phyloP scores from a whole-genome alignment of 495 filamentous ascomycete genomes.

The Talaromyces nanjingensis region DNA sequence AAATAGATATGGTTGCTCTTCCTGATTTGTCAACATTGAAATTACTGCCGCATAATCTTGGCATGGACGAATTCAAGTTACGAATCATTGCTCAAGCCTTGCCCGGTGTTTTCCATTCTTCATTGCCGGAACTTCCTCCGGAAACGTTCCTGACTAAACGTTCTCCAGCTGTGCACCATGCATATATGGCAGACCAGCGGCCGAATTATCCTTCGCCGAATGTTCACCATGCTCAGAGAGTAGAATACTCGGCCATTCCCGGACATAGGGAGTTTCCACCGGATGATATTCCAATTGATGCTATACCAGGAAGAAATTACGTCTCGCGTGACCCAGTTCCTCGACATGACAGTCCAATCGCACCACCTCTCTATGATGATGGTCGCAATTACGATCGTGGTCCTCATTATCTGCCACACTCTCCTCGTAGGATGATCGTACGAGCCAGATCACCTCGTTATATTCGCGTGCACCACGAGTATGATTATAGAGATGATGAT shows the following conservation, averaged over 20 bases:
- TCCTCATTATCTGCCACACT: not conserved
- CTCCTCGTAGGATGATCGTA: not conserved
- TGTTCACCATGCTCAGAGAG: conserved; percentile 34
- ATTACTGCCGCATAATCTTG: conserved; percentile 35
- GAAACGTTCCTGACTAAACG: not conserved
- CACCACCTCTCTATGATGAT: not conserved
- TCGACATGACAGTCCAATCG: conserved; percentile 1
- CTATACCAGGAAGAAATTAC: not conserved
- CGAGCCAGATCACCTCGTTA: conserved; percentile 1
- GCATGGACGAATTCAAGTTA: conserved; percentile 51
- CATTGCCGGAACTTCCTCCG: not conserved
- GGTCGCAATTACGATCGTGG: not conserved
- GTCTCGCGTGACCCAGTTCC: not conserved
- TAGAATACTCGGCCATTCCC: conserved; percentile 24
- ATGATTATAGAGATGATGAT: not conserved
- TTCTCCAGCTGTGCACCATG: conserved; percentile 1
- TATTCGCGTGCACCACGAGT: not conserved
- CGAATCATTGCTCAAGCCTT: conserved; percentile 52
- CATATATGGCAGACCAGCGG: conserved; percentile 55
- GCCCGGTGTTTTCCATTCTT: conserved; percentile 36
- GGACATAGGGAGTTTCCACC: conserved; percentile 17
- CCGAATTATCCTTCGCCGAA: conserved; percentile 65
- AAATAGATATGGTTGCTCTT: conserved; percentile 61
- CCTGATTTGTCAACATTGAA: conserved; percentile 45
- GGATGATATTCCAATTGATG: not conserved